Conservation (phyloP, 2,329 filamentous ascomycete genomes). For the Fusarium haematococcum region DNA sequence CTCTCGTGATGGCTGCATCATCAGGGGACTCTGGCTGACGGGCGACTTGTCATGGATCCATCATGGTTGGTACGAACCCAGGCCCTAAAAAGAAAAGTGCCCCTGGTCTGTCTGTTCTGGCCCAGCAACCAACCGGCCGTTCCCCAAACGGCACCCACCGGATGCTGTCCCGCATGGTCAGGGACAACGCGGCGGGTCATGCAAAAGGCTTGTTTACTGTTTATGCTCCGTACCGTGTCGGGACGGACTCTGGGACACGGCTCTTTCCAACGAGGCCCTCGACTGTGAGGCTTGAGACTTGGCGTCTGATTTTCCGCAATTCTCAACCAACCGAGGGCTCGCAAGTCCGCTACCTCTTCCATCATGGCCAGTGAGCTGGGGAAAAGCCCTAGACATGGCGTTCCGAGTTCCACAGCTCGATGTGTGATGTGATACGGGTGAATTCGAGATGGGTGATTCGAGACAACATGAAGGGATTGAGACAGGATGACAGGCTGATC, state of each 20-base stretch:
- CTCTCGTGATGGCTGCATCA: constrained; percentile 31
- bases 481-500: constrained; percentile 15
- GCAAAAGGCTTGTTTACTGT: constrained; percentile 43
- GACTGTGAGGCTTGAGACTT: constrained; percentile 24
- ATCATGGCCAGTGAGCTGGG: constrained; percentile 6
- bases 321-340: background rate
- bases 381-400: constrained; percentile 11
- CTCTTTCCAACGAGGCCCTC: background rate
- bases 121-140: constrained; percentile 26
- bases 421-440: constrained; percentile 3
- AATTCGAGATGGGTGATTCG: background rate
- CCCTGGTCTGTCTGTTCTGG: constrained; percentile 11
- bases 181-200: constrained; percentile 37
- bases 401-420: background rate
- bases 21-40: constrained; percentile 15
- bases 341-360: background rate
- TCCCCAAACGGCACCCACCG: constrained; percentile 34
- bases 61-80: constrained; percentile 25
- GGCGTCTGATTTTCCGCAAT: constrained; percentile 11
- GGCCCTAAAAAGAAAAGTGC: constrained; percentile 29
- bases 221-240: constrained; percentile 25
- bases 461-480: constrained; percentile 22
- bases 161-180: constrained; percentile 35
- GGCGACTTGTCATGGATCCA: constrained; percentile 18
- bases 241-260: background rate